Base-by-base conservation (phyloP, 768 basidiomycete genomes). In the Suillus fuscotomentosus region DNA sequence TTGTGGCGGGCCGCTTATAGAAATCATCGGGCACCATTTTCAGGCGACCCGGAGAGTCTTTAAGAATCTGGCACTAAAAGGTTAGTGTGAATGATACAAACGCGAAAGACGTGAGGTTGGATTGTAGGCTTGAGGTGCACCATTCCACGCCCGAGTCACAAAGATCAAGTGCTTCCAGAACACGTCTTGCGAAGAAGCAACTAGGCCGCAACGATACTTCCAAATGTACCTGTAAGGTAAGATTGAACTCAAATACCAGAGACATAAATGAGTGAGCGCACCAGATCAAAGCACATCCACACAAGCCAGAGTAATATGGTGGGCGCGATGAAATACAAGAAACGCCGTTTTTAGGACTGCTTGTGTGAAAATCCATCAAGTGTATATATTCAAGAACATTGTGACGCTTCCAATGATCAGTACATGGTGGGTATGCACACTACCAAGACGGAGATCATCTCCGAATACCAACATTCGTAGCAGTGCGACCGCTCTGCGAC, bases 391-490 rank as follows among this genome's bases (percentile, higher is more conserved):
- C 53, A 54, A 54, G 34, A 54, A 11, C 34, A 13, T 34, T 27
- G 50, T 51, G 24, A 50, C 14, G 24, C 50, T 51, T 53, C 34
- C 20, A 13, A 6, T 54, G 53, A 36, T 54, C 20, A 36, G 53
- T 54, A 54, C 53, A 36, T 36, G 7, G 53, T 54, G 53, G 20
- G 34, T 36, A 54, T 54, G 36, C 53, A 54, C 20, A 3, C 53
- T 59, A 41, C 39, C 24, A 42, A 59, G 27, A 42, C 17, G 10
- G 5, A 17, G 31, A 36, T 70, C 67, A 75, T 41, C 68, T 64
- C 38, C 69, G 67, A 8, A 77, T 51, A 41, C 74, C 75, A n/a
- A 77, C 66, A 27, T 66, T 61, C 15, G 73, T 66, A 14, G 69
- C 70, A 0, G 56, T 69, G 15, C 67, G 69, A 38, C 76, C 73